These are phyloP conservation scores for Perilla frutescens DNA, from an alignment of 257 asterid species.

Conservation along the genomic window DNA sequence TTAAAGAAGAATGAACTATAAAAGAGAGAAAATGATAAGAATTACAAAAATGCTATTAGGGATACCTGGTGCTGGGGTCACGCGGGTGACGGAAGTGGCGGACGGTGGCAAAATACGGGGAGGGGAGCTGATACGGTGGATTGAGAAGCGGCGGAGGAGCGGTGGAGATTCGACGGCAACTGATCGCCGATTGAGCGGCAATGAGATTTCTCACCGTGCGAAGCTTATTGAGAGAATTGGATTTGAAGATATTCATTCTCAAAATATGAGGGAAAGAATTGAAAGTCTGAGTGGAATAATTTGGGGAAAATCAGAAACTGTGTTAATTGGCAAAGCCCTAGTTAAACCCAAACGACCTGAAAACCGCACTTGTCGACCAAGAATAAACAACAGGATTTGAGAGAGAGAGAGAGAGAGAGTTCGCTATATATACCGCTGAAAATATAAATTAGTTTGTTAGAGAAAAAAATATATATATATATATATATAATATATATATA, in stretches of 20 bases:
- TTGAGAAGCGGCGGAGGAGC: conserved; percentile 54
- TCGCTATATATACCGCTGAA: too few relatives aligned
- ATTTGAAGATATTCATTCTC: conserved; percentile 53
- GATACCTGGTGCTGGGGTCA: conserved; percentile 66
- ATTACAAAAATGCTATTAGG: neutral
- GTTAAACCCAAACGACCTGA: conserved; percentile 29
- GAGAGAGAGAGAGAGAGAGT: neutral
- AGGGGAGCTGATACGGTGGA: conserved; percentile 43
- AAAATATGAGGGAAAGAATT: neutral
- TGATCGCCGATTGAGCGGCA: conserved; percentile 42
- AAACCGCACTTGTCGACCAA: neutral
- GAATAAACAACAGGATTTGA: neutral
- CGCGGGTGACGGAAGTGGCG: conserved; percentile 69
- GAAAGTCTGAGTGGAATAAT: neutral
- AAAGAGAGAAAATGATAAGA: neutral
- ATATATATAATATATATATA: too few relatives aligned
- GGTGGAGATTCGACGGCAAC: conserved; percentile 60
- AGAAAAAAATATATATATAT: too few relatives aligned
- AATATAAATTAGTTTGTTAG: too few relatives aligned
- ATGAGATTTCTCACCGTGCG: conserved; percentile 44
- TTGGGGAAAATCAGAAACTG: neutral
- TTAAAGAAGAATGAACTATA: conserved; percentile 11
- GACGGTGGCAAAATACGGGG: conserved; percentile 48
- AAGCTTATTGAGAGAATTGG: conserved; percentile 52
- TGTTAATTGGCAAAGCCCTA: conserved; percentile 34